Base-by-base conservation (phyloP, 805 yeast species). In the Candida palmyrensis region DNA sequence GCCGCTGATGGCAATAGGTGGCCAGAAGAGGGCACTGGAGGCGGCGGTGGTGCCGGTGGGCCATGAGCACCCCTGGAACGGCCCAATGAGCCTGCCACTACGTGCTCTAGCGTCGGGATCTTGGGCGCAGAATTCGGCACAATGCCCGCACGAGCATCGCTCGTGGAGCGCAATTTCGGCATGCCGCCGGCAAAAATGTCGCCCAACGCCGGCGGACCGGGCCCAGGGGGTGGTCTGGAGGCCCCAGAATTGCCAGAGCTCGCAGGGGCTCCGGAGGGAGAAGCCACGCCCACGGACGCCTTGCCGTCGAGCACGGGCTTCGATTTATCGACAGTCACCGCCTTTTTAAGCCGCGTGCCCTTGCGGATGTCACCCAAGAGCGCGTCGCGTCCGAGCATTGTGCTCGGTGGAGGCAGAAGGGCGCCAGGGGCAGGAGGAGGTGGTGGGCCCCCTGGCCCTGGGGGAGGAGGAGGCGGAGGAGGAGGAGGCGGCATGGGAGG, bases 321-420 rank as follows among this genome's bases (percentile, higher is more conserved):
- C 9, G 70, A 63, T 37, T 64, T 66, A 42, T 66, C 72, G 14
- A 66, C 64, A 2, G 71, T 67, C 29, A 55, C 59, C 1, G 69
- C 65, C 36, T 66, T 66, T 45, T 66, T 67, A 29, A 66, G 47
- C 27, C 40, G 49, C 38, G 60, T 49, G 3, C 71, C 73, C 38
- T 83, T 82, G 48, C 87, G 75, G 43, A 90, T 90, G 53, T 85
- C 95, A 19, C 92, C 86, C 17, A 90, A 66, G 32, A 90, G 49
- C 1, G 73, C 71, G 36, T 67, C 71, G 32, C 71, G 49, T 8
- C 70, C 61, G 16, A 25, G n/a, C 10, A 18, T 15, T 13, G 28
- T 17, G 5, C 18, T 17, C 17, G 28, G 28, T 4, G 48, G 44
- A 6, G 47, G 46, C 36, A 42, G 40, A 10, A 41, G 33, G 5